A percentile compares a stretch with the other conserved stretches of the same genome.
Evolutionary conservation across 441 rosid species (phyloP).

Genomic region (Kokia cookei): DNA sequence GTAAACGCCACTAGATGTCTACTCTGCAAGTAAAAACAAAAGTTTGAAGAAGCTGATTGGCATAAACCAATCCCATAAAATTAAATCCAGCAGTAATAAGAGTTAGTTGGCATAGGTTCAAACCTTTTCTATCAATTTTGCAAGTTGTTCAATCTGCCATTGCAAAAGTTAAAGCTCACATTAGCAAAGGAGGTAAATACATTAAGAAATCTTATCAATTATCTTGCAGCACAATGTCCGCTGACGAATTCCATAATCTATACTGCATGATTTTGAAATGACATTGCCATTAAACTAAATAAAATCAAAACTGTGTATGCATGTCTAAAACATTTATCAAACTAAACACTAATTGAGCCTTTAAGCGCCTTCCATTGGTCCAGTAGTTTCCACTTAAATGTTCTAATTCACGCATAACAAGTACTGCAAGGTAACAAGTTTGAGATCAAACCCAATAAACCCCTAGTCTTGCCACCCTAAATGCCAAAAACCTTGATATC

Average conservation of each 20-base stretch:
- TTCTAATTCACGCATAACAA: neutral
- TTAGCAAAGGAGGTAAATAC: conserved; percentile 15
- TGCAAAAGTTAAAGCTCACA: conserved; percentile 17
- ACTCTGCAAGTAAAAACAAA: conserved; percentile 68
- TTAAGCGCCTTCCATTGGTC: neutral
- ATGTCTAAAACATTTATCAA: neutral
- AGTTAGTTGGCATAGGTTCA: conserved; percentile 4
- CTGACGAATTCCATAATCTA: neutral
- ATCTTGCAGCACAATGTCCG: neutral
- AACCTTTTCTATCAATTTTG: conserved; percentile 76
- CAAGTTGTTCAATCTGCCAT: conserved; percentile 77
- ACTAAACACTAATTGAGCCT: neutral
- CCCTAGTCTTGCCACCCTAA: conserved; percentile 1
- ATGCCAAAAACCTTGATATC: conserved; percentile 11
- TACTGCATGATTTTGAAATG: neutral
- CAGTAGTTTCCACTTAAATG: neutral
- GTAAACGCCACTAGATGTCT: conserved; percentile 96
- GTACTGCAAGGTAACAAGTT: neutral
- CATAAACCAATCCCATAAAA: conserved; percentile 3
- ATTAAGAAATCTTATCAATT: neutral
- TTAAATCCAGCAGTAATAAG: neutral
- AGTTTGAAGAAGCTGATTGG: conserved; percentile 16
- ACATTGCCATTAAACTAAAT: conserved; percentile 16
- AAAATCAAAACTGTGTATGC: neutral
- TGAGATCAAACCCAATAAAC: conserved; percentile 6